Percentiles rank a stretch among this genome's conserved stretches.
These are phyloP conservation scores for Nemania sp. DNA, from an alignment of 2,329 filamentous ascomycete genomes.

Conservation along the genomic window DNA sequence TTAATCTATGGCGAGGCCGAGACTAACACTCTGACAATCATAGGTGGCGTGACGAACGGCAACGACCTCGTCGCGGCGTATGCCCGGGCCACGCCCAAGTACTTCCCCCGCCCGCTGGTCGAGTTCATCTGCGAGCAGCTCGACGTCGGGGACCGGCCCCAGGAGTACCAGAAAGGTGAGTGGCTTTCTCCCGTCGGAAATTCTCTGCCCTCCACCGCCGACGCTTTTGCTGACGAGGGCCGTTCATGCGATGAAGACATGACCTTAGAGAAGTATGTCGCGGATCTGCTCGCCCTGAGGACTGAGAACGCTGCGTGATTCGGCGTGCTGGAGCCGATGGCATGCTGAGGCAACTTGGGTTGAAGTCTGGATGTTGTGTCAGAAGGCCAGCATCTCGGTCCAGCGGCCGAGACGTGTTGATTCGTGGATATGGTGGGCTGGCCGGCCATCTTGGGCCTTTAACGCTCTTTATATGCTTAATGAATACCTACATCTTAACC, in stretches of 20 bases:
- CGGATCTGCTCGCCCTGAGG: slow-evolving; percentile 6
- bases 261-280: slow-evolving; percentile 12
- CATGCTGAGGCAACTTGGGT: not conserved
- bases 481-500: too few species aligned
- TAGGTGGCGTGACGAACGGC: slow-evolving; percentile 60
- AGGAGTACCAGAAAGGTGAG: slow-evolving; percentile 49
- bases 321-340: not conserved
- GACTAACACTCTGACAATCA: not conserved
- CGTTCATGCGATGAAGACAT: slow-evolving; percentile 1
- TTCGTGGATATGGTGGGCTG: not conserved
- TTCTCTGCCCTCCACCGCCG: not conserved
- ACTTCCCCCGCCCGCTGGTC: slow-evolving; percentile 49
- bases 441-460: too few species aligned
- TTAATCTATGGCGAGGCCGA: too few species aligned
- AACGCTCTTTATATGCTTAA: too few species aligned
- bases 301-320: slow-evolving; percentile 7
- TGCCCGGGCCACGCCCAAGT: slow-evolving; percentile 47
- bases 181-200: not conserved
- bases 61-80: slow-evolving; percentile 61
- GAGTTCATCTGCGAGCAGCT: slow-evolving; percentile 51
- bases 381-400: too few species aligned
- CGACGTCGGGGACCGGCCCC: slow-evolving; percentile 54
- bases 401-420: not conserved
- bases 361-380: not conserved
- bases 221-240: slow-evolving; percentile 3